These are phyloP conservation scores for Filobasidium floriforme DNA, from an alignment of 768 basidiomycete species.

Conservation along the genomic window DNA sequence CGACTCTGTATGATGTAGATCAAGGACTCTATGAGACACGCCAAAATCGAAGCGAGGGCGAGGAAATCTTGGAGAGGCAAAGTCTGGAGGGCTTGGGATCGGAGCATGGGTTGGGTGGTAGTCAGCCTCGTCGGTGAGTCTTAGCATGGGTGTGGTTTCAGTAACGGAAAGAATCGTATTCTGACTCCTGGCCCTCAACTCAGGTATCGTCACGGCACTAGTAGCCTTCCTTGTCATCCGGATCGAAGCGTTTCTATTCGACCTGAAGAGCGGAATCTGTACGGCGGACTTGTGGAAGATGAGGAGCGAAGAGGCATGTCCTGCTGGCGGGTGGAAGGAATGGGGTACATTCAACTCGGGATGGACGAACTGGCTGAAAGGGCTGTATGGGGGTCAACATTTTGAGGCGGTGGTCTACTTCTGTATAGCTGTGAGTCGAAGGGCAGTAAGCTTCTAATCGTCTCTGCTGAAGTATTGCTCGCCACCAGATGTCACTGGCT, in stretches of 20 bases:
- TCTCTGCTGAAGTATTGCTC: not conserved
- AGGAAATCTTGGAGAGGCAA: constrained; percentile 59
- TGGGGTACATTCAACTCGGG: not conserved
- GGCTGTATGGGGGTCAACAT: constrained; percentile 43
- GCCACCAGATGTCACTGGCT: constrained; percentile 61
- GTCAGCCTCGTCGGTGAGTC: constrained; percentile 66
- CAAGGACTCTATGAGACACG: constrained; percentile 79
- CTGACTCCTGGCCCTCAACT: not conserved
- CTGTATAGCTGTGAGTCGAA: constrained; percentile 10
- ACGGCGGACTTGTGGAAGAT: constrained; percentile 53
- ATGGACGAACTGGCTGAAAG: constrained; percentile 70
- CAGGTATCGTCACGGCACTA: constrained; percentile 68
- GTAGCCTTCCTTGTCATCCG: constrained; percentile 80
- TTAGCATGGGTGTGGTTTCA: not conserved
- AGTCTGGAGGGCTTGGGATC: constrained; percentile 60
- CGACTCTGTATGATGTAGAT: constrained; percentile 49
- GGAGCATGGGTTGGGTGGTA: constrained; percentile 77
- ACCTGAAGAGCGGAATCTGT: constrained; percentile 88
- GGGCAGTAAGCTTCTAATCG: not conserved
- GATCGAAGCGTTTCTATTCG: constrained; percentile 80
- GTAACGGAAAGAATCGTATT: not conserved
- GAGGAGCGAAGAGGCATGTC: constrained; percentile 68
- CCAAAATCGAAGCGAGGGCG: constrained; percentile 56
- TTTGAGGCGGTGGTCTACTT: constrained; percentile 29
- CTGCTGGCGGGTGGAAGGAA: constrained; percentile 52